These are phyloP conservation scores for Pouteria glomerata DNA, from an alignment of 148 eudicot genomes.

Conservation along the genomic window DNA sequence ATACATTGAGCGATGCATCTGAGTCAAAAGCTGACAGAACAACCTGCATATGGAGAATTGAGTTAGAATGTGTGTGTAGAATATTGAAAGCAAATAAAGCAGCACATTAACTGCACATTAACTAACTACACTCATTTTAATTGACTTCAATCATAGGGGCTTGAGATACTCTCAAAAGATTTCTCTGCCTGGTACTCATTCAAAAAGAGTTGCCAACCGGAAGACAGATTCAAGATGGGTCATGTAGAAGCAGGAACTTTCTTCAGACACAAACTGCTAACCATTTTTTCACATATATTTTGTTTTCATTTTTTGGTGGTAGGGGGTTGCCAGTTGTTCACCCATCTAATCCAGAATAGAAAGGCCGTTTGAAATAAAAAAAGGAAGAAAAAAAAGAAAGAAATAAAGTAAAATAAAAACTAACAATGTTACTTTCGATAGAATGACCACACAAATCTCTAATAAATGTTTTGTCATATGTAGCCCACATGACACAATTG, in stretches of 20 bases:
- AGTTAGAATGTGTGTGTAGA: not conserved
- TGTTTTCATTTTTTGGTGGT: not conserved
- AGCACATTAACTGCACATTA: not conserved
- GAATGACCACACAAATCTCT: not conserved
- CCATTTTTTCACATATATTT: not conserved
- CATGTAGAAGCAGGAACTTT: not conserved
- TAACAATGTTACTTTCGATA: not conserved
- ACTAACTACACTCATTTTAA: not conserved
- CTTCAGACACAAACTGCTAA: no score
- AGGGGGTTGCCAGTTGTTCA: not conserved
- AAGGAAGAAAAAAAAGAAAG: no score
- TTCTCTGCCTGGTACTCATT: not conserved
- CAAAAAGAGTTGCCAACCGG: not conserved
- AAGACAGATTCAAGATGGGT: not conserved
- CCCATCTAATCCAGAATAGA: not conserved
- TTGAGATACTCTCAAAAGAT: not conserved
- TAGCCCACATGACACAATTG: not conserved
- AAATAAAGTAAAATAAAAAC: no score
- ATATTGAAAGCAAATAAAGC: not conserved
- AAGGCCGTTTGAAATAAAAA: not conserved
- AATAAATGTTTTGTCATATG: not conserved
- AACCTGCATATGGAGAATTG: constrained; percentile 42
- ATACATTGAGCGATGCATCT: constrained; percentile 73
- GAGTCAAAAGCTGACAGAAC: constrained; percentile 64
- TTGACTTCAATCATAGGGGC: not conserved